phyloP scores from a whole-genome alignment of 495 filamentous ascomycete genomes.

The Penicillium chermesinum region DNA sequence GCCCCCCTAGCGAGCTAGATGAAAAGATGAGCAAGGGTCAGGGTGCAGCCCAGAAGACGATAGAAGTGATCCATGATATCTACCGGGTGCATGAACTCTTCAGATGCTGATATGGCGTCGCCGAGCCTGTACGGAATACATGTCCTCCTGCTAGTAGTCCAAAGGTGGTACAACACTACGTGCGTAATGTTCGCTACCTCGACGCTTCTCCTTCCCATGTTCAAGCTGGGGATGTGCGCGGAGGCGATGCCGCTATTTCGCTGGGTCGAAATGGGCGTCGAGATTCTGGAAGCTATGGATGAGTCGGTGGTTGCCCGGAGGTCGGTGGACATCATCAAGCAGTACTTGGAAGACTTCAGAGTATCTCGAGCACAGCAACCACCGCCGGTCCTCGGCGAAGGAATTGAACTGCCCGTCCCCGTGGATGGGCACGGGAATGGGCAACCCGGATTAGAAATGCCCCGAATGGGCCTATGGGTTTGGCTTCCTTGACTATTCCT shows the following conservation, averaged over 20 bases:
- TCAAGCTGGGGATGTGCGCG: conserved; percentile 28
- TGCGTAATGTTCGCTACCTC: conserved; percentile 43
- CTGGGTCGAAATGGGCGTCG: conserved; percentile 36
- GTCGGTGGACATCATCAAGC: conserved; percentile 36
- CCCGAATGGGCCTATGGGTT: conserved; percentile 41
- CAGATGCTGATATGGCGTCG: conserved; percentile 32
- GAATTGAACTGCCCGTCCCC: background rate
- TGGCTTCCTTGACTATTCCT: conserved; percentile 39
- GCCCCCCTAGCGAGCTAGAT: conserved; percentile 27
- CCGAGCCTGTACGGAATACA: too few species aligned
- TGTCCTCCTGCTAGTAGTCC: background rate
- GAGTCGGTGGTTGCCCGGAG: conserved; percentile 37
- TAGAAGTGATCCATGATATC: conserved; percentile 39
- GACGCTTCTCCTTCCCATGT: conserved; percentile 37
- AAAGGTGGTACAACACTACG: conserved; percentile 44
- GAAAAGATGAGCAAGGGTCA: conserved; percentile 34
- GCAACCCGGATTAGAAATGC: conserved; percentile 26
- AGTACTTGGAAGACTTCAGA: conserved; percentile 34
- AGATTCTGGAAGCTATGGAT: conserved; percentile 42
- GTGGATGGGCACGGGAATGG: conserved; percentile 10
- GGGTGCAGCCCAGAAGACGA: conserved; percentile 35
- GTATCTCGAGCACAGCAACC: conserved; percentile 9
- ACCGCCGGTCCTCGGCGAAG: conserved; percentile 3
- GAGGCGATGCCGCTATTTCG: conserved; percentile 28
- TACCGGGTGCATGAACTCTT: conserved; percentile 40